Evolutionary conservation across 108 stramenopile genomes (phyloP), one percentile per base, ranked within the genome.

Genomic region (Aurantiochytrium sp.): DNA sequence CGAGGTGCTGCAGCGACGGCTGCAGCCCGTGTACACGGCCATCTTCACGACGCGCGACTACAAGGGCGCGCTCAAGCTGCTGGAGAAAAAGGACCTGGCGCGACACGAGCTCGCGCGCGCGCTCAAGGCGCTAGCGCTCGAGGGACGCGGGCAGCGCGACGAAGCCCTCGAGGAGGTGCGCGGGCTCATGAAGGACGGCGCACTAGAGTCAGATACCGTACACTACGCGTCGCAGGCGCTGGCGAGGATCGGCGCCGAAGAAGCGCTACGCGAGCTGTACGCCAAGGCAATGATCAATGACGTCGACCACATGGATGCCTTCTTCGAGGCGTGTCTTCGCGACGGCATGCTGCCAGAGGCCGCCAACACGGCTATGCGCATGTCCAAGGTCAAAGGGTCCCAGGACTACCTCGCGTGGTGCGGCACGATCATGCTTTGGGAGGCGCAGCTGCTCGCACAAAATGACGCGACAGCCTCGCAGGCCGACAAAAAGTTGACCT

Each of bases 11-110:
- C 76, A 83, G 51, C 45, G 76, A 45, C 45, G 51, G 51, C 76
- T 83, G 76, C 76, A 83, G 76, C 76, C 76, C 45, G 76, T 83
- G 76, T 83, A 83, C 76, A 47, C 19, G 45, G 76, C 76, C 49
- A 53, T 83, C 49, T 69, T 69, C 64, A 28, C n/a, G 49, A 53
- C 76, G 25, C 49, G 76, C 51, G 76, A 83, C 51, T 83, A 53
- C 51, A 83, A 83, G 28, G 49, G 76, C 51, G 76, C 76, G 49
- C n/a, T 83, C 49, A 83, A 83, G 4, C 76, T 53, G 45, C 51
- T 47, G 23, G 76, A 83, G 10, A 83, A 83, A 23, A 83, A 83
- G 51, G 76, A 83, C 49, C 76, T 83, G 0, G 51, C 51, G 10
- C 14, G 23, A 35, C 25, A 25, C 25, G 76, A 53, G 10, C 51